Base-by-base conservation (phyloP, 139 green algal species). In the Chlamydomonas sp. region DNA sequence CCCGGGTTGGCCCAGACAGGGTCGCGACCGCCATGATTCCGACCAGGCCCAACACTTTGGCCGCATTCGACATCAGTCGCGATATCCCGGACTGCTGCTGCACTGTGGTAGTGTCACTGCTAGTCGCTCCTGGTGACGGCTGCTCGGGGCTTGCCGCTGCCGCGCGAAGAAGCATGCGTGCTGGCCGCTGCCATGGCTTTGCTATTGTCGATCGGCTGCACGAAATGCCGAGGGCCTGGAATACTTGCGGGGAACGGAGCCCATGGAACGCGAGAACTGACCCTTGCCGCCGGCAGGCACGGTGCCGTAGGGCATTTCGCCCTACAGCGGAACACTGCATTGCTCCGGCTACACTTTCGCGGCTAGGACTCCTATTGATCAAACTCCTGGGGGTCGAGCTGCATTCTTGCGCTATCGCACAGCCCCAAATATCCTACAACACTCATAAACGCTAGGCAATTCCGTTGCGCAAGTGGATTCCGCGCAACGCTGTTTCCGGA, bases 1-100 rank as follows among this genome's bases (percentile, higher is more conserved):
- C 80, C 80, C 80, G 80, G 12, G 68, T 78, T 61, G 80, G 80
- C 68, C 80, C 80, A 3, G 68, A 78, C 5, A 85, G 80, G 58
- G 68, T 5, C 17, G 80, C 69, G 15, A 85, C 5, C 18, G 58
- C 68, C 80, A 85, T 78, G 3, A 85, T 8, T 17, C 80, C 80
- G 1, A 63, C 68, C 3, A 85, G 63, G 10, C 80, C 80, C 16
- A 85, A 5, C n/a, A 75, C 14, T 63, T 85, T 85, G 0, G 80
- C 68, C 17, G 67, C 8, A 18, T 58, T 49, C 14, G 67, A 85
- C 10, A 85, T 12, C 1, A 85, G 20, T 7, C n/a, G 10, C 20
- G 10, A 4, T 12, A 78, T 20, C 16, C 63, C 59, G 0, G 80
- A 85, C 0, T 7, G 59, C 59, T 68, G 16, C 4, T 16, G 0